phyloP scores from a whole-genome alignment of 495 filamentous ascomycete genomes.

The Cenococcum geophilum region DNA sequence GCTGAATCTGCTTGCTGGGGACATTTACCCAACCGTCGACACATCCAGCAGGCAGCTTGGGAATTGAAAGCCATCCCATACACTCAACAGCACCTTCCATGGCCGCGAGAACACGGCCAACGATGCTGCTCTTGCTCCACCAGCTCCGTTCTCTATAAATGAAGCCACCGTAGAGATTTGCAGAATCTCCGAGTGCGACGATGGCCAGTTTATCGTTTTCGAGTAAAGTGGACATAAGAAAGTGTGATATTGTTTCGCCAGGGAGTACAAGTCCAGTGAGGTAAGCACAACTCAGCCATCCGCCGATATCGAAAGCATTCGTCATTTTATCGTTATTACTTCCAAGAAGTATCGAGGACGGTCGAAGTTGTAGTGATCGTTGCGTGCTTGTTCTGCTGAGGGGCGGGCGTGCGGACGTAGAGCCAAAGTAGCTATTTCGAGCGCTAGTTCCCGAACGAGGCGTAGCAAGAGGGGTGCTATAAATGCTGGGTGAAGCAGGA shows the following conservation, averaged over 20 bases:
- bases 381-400: conserved; percentile 17
- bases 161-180: conserved; percentile 75
- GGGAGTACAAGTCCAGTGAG: conserved; percentile 73
- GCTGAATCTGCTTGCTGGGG: conserved; percentile 34
- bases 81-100: conserved; percentile 61
- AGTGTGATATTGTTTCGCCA: conserved; percentile 64
- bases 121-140: conserved; percentile 76
- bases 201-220: conserved; percentile 68
- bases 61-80: conserved; percentile 69
- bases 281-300: conserved; percentile 80
- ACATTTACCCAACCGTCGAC: conserved; percentile 63
- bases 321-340: conserved; percentile 5
- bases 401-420: conserved; percentile 13
- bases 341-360: conserved; percentile 10
- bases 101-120: conserved; percentile 68
- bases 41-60: conserved; percentile 45
- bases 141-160: conserved; percentile 62
- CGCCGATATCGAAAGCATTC: conserved; percentile 44
- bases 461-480: conserved; percentile 35
- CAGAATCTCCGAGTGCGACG: conserved; percentile 56
- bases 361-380: conserved; percentile 17
- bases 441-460: conserved; percentile 21
- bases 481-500: conserved; percentile 30
- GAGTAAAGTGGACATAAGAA: conserved; percentile 70
- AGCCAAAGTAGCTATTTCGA: conserved; percentile 32